phyloP scores from a whole-genome alignment of 495 filamentous ascomycete genomes.

The Chaetomium fimeti region DNA sequence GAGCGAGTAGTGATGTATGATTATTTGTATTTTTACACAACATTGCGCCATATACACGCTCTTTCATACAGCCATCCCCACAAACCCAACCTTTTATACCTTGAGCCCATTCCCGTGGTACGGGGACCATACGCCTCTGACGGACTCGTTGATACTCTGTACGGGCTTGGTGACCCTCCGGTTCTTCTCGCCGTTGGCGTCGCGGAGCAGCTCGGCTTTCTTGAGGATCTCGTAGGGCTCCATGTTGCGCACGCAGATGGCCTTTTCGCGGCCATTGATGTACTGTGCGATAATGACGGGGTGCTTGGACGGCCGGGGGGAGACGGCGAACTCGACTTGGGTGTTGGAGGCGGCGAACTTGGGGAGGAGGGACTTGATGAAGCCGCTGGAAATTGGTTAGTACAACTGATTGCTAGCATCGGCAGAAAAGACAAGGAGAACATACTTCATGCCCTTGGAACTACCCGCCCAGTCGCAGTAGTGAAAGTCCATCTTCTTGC shows the following conservation, averaged over 20 bases:
- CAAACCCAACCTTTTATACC: constrained; percentile 33
- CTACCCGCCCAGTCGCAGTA: constrained; percentile 95
- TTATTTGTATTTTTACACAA: constrained; percentile 18
- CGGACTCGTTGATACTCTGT: constrained; percentile 81
- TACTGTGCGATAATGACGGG: constrained; percentile 84
- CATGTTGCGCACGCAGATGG: constrained; percentile 85
- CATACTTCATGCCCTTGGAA: constrained; percentile 91
- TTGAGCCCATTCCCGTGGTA: constrained; percentile 68
- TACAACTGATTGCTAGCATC: neutral
- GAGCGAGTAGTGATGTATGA: neutral
- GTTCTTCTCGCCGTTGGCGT: constrained; percentile 82
- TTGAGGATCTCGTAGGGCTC: constrained; percentile 73
- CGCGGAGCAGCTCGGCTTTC: constrained; percentile 76
- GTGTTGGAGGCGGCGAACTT: constrained; percentile 77
- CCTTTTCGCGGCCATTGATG: constrained; percentile 82
- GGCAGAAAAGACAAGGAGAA: constrained; percentile 1
- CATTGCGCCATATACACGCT: constrained; percentile 4
- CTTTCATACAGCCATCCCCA: constrained; percentile 17
- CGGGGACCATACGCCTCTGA: constrained; percentile 91
- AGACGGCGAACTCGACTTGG: constrained; percentile 86
- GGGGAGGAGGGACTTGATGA: constrained; percentile 72
- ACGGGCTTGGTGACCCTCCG: constrained; percentile 79
- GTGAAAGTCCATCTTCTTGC: constrained; percentile 90
- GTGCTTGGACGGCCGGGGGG: constrained; percentile 81
- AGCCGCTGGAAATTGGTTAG: constrained; percentile 53